A percentile compares a stretch with the other conserved stretches of the same genome.
phyloP scores from a whole-genome alignment of 2,329 filamentous ascomycete genomes.

The Nigrospora oryzae region DNA sequence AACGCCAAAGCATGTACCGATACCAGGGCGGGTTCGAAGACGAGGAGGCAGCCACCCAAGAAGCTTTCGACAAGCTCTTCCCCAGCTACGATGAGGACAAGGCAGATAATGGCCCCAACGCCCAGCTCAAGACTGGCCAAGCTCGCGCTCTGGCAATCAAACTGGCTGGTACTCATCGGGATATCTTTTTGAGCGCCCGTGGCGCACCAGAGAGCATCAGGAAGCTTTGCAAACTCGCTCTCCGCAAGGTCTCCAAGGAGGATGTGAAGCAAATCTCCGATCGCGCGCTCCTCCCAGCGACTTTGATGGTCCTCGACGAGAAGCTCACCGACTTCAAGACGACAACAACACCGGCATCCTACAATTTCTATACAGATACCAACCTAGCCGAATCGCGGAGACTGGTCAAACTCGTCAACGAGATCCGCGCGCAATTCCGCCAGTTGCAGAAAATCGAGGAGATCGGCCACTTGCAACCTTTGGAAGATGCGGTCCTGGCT shows the following conservation, averaged over 20 bases:
- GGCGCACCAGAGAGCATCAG: slow-evolving; percentile 33
- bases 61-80: slow-evolving; percentile 75
- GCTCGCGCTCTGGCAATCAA: slow-evolving; percentile 47
- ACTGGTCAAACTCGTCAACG: slow-evolving; percentile 60
- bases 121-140: slow-evolving; percentile 27
- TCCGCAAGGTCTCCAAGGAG: slow-evolving; percentile 25
- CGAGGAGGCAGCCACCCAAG: slow-evolving; percentile 63
- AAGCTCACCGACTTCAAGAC: slow-evolving; percentile 40
- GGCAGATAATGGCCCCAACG: slow-evolving; percentile 17
- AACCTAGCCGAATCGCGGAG: slow-evolving; percentile 71
- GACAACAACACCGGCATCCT: slow-evolving; percentile 33
- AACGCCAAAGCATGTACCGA: slow-evolving; percentile 70
- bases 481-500: slow-evolving; percentile 67
- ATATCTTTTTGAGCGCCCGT: slow-evolving; percentile 37
- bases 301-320: slow-evolving; percentile 58
- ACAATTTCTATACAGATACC: slow-evolving; percentile 85
- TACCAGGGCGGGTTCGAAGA: slow-evolving; percentile 74
- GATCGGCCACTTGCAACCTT: slow-evolving; percentile 63
- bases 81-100: slow-evolving; percentile 60
- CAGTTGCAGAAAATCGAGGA: slow-evolving; percentile 60
- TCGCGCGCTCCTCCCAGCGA: slow-evolving; percentile 53
- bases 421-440: slow-evolving; percentile 63
- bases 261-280: slow-evolving; percentile 29
- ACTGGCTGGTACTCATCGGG: slow-evolving; percentile 52
- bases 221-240: slow-evolving; percentile 33